Evolutionary conservation across 768 basidiomycete species (phyloP).

Genomic region (Trametes coccinea): DNA sequence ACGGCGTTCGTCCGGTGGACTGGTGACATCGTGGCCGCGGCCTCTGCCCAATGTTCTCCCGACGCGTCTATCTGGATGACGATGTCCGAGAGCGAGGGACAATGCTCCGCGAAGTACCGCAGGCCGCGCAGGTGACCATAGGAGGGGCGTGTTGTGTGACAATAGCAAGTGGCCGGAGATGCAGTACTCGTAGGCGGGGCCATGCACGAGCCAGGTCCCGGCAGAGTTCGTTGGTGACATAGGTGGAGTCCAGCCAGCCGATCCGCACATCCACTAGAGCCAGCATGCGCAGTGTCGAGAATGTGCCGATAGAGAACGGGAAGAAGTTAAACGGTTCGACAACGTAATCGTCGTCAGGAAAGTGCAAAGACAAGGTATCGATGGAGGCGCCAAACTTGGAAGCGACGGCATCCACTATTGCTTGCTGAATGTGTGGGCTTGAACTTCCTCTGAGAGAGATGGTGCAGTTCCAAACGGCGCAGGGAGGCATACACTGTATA

Average conservation of each 20-base stretch:
- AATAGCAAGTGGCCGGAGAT: background rate
- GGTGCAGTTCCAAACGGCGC: background rate
- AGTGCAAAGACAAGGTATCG: background rate
- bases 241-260: background rate
- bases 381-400: background rate
- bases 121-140: constrained; percentile 3
- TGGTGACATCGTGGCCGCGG: background rate
- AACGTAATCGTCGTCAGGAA: background rate
- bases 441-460: background rate
- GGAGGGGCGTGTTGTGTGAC: background rate
- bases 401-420: background rate
- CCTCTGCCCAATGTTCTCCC: background rate
- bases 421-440: background rate
- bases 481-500: background rate
- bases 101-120: background rate
- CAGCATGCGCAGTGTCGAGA: background rate
- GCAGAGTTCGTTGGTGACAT: background rate
- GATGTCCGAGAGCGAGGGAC: background rate
- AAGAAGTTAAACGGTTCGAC: background rate
- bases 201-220: background rate
- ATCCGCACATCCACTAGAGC: background rate
- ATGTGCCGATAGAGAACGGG: background rate
- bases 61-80: background rate
- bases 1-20: background rate
- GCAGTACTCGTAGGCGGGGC: background rate